Evolutionary conservation across 257 asterid species (phyloP).

Genomic region (Capsicum rhomboideum): DNA sequence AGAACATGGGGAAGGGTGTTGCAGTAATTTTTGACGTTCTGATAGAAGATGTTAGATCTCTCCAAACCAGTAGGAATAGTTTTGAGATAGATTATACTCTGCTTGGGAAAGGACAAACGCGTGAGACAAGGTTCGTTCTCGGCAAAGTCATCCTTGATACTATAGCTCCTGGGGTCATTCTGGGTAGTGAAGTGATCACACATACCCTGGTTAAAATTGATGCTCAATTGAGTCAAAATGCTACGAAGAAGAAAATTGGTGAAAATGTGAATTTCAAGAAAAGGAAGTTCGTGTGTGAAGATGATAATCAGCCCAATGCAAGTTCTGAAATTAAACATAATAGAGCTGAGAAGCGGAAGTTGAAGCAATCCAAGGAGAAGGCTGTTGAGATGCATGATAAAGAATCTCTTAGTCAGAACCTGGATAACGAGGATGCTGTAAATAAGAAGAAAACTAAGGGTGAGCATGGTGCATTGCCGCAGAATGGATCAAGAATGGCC

Average conservation of each 20-base stretch:
- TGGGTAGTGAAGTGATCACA: constrained; percentile 6
- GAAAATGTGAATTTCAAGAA: constrained; percentile 2
- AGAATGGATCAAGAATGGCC: background rate
- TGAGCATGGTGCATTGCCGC: background rate
- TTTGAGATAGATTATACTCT: constrained; percentile 23
- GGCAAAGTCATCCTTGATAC: constrained; percentile 57
- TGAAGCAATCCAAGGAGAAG: background rate
- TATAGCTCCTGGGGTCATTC: constrained; percentile 21
- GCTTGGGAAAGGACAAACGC: constrained; percentile 30
- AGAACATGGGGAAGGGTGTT: constrained; percentile 28
- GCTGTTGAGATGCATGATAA: background rate
- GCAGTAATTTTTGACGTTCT: constrained; percentile 18
- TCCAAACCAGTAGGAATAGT: constrained; percentile 8
- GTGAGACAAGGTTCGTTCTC: constrained; percentile 60
- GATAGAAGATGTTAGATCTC: constrained; percentile 18
- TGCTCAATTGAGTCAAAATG: constrained; percentile 4
- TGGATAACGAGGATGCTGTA: background rate
- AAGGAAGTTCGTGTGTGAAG: background rate
- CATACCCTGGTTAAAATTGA: constrained; percentile 7
- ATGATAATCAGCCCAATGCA: constrained; percentile 1
- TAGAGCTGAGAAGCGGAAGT: constrained; percentile 15
- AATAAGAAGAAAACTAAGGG: background rate
- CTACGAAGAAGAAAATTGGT: constrained; percentile 1
- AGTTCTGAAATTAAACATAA: constrained; percentile 3
- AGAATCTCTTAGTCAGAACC: background rate